Evolutionary conservation across 2,329 filamentous ascomycete species (phyloP), one percentile per base, ranked within the genome.

Genomic region (Tricladium varicosporioides): DNA sequence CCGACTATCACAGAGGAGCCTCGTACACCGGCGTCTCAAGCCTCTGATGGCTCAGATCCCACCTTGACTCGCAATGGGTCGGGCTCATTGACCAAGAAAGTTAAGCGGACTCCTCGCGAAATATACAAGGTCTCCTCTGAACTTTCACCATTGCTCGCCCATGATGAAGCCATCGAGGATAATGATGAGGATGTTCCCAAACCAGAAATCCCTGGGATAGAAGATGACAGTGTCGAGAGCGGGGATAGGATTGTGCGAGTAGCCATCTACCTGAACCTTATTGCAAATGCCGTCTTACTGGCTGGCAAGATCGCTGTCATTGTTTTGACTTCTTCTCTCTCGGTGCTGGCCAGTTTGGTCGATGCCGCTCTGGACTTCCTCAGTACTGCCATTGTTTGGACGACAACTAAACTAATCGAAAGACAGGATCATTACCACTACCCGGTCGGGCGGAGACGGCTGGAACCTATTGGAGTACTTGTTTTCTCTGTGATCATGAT

Each of bases 51-150:
- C 15, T 27, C 22, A 4, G 22, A 27, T 27, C 22, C 22, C 22
- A 48, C 22, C 16, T 40, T 36, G 10, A 57, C 62, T 63, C 65
- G 3, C 53, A 74, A 70, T 61, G 70, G 71, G 42, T 66, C 68
- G 15, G 62, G 63, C 63, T 70, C 59, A 53, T 65, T 63, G 68
- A 53, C 74, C 67, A 79, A 77, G 62, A 86, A 82, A 66, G 77
- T 91, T 62, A 90, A 89, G 71, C 83, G 90, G 51, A 96, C 92
- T 0, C 91, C 91, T 1, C 90, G 89, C 69, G 90, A 92, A 66
- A 84, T 97, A 53, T 96, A 96, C 72, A 90, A 89, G 42, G 69
- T 73, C 32, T 75, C 76, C 2, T 85, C 86, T 15, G 88, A 91
- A 68, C 82, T 83, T 48, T 81, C 85, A 1, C 85, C 89, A 0